A percentile compares a stretch with the other conserved stretches of the same genome.
phyloP scores from a whole-genome alignment of 352 stramenopile genomes.

The Phytopythium vexans region DNA sequence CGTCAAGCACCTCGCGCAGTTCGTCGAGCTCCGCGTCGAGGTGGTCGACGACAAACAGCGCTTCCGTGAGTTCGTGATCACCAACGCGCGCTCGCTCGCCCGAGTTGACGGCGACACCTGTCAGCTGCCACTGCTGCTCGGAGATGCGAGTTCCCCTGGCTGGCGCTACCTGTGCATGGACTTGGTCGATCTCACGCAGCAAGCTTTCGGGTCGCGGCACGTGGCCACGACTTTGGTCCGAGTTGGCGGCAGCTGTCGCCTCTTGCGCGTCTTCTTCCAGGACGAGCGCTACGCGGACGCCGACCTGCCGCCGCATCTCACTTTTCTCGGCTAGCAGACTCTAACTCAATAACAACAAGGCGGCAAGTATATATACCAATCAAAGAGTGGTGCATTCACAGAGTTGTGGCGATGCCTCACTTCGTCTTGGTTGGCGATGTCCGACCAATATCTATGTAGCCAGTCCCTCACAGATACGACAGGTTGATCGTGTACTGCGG shows the following conservation, averaged over 20 bases:
- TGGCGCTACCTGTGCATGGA: conserved; percentile 82
- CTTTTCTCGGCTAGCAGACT: conserved; percentile 51
- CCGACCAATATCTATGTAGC: not conserved
- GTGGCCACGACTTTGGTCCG: conserved; percentile 68
- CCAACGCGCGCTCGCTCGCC: conserved; percentile 69
- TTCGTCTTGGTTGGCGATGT: not conserved
- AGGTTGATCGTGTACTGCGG: conserved; percentile 86
- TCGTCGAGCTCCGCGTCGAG: conserved; percentile 67
- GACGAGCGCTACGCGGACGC: conserved; percentile 71
- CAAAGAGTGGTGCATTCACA: too few species aligned
- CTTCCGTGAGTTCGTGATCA: conserved; percentile 58
- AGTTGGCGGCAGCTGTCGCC: conserved; percentile 57
- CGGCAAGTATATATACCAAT: not conserved
- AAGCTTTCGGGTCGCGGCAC: conserved; percentile 72
- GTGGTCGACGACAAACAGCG: conserved; percentile 65
- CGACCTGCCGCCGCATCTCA: conserved; percentile 62
- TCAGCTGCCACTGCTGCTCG: conserved; percentile 64
- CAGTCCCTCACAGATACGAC: conserved; percentile 65
- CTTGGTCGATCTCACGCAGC: conserved; percentile 57
- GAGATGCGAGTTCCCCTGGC: conserved; percentile 10
- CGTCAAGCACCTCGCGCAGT: conserved; percentile 75
- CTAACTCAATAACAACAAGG: not conserved
- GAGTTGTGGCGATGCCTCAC: not conserved
- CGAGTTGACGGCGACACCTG: conserved; percentile 45
- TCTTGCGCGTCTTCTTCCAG: conserved; percentile 79